phyloP scores from a whole-genome alignment of 352 stramenopile genomes.

The Thraustotheca clavata region DNA sequence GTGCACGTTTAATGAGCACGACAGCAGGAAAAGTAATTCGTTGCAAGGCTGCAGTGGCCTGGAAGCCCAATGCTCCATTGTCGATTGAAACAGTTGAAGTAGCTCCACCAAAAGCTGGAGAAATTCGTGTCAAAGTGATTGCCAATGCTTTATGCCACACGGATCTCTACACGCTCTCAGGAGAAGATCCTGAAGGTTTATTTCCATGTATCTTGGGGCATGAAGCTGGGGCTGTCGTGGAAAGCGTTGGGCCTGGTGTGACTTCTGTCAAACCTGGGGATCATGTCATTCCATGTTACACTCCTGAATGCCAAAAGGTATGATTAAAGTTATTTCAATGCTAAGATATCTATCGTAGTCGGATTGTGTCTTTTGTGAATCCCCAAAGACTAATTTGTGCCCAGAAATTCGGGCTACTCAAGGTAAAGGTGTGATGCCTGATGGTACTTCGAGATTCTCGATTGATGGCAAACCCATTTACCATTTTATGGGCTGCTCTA shows the following conservation, averaged over 20 bases:
- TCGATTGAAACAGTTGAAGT: conserved; percentile 30
- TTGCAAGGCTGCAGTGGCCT: conserved; percentile 34
- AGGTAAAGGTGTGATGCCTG: conserved; percentile 56
- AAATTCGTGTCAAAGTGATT: conserved; percentile 81
- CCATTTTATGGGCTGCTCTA: conserved; percentile 76
- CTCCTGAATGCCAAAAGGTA: conserved; percentile 29
- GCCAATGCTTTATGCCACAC: conserved; percentile 83
- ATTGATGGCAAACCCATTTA: conserved; percentile 35
- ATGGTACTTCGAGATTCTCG: conserved; percentile 45
- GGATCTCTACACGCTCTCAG: conserved; percentile 57
- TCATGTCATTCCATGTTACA: conserved; percentile 46
- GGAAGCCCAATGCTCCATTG: conserved; percentile 28
- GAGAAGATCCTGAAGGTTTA: conserved; percentile 68
- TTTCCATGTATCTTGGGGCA: conserved; percentile 90
- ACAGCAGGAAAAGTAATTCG: conserved; percentile 23
- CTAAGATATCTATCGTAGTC: not conserved
- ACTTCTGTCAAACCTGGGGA: conserved; percentile 70
- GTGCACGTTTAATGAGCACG: not conserved
- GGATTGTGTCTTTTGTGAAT: conserved; percentile 81
- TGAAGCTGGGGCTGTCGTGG: conserved; percentile 80
- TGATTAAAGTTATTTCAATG: conserved; percentile 6
- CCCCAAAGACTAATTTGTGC: conserved; percentile 86
- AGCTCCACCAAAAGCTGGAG: conserved; percentile 33
- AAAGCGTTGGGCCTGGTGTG: conserved; percentile 61
- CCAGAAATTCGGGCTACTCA: conserved; percentile 69